phyloP scores from a whole-genome alignment of 257 asterid species.

The Perilla frutescens region DNA sequence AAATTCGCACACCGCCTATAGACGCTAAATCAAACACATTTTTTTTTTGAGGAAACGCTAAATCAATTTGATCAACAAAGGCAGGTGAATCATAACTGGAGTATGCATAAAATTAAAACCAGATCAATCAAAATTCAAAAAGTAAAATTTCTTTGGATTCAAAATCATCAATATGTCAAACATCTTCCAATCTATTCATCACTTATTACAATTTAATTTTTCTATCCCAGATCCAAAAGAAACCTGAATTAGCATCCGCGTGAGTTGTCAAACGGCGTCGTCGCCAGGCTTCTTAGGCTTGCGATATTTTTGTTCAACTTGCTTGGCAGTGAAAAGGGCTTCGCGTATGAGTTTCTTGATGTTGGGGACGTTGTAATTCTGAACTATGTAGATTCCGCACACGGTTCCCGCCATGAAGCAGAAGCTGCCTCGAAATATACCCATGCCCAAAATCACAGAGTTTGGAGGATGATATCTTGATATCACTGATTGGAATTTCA shows the following conservation, averaged over 20 bases:
- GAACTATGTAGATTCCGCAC: slow-evolving; percentile 63
- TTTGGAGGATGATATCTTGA: background rate
- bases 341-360: slow-evolving; percentile 41
- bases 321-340: slow-evolving; percentile 55
- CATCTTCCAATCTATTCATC: background rate
- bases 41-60: background rate
- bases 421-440: slow-evolving; percentile 48
- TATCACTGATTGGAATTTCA: too few relatives aligned
- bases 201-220: background rate
- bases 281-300: slow-evolving; percentile 61
- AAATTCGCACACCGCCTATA: background rate
- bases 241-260: slow-evolving; percentile 30
- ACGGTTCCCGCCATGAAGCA: slow-evolving; percentile 47
- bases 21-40: background rate
- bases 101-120: background rate
- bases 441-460: slow-evolving; percentile 21
- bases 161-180: slow-evolving; percentile 11
- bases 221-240: background rate
- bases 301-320: slow-evolving; percentile 63
- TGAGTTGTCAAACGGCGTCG: slow-evolving; percentile 36
- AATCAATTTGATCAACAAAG: slow-evolving; percentile 9
- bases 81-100: background rate
- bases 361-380: slow-evolving; percentile 67
- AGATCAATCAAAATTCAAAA: background rate
- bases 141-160: background rate